Evolutionary conservation across 2,329 filamentous ascomycete genomes (phyloP).

Genomic region (Ophiocordyceps sinensis): DNA sequence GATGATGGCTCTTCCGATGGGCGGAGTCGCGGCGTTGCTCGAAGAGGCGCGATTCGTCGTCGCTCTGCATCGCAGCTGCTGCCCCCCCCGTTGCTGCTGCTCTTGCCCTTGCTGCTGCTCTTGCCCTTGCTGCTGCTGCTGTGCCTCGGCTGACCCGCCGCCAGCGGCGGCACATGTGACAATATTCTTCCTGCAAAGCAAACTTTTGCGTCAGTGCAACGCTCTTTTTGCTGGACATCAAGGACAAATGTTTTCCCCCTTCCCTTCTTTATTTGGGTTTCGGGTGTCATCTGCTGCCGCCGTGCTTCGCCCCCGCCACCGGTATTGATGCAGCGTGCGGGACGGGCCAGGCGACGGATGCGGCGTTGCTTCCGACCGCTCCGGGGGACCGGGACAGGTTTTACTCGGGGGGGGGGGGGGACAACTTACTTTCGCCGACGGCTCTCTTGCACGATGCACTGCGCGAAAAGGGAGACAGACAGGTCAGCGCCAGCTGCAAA

Average conservation of each 20-base stretch:
- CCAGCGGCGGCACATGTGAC: constrained; percentile 20
- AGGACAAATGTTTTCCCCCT: background rate
- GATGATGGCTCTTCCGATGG: background rate
- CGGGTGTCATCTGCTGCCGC: no score
- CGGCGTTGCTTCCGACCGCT: constrained; percentile 1
- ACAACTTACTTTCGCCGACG: constrained; percentile 67
- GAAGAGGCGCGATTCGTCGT: no score
- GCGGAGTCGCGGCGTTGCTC: no score
- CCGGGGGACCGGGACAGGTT: constrained; percentile 1
- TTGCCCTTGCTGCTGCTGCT: constrained; percentile 1
- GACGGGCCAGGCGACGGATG: background rate
- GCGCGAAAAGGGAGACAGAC: background rate
- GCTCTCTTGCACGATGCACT: constrained; percentile 63
- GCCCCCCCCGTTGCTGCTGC: background rate
- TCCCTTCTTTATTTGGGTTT: background rate
- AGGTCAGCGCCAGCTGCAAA: no score
- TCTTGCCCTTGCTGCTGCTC: background rate
- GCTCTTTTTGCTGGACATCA: background rate
- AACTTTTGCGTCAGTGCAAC: constrained; percentile 10
- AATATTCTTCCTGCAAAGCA: constrained; percentile 27
- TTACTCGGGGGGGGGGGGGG: no score
- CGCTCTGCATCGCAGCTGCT: background rate
- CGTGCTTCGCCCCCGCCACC: no score
- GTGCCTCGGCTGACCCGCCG: constrained; percentile 23
- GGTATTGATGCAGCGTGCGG: background rate